Evolutionary conservation across 768 basidiomycete genomes (phyloP), one percentile per base, ranked within the genome.

Genomic region (Pisolithus orientalis): DNA sequence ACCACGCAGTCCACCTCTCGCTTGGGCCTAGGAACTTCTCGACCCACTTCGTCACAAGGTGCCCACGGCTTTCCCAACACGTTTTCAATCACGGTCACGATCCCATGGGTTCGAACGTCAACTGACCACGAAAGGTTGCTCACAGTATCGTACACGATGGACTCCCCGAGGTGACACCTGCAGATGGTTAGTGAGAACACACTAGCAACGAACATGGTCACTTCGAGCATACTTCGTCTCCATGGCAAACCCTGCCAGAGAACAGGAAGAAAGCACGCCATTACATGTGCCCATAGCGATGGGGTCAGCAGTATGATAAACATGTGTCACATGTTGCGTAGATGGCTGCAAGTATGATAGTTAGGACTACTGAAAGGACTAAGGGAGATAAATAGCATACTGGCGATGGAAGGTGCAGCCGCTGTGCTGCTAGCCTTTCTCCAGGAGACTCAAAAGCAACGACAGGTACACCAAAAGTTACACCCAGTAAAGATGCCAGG

Each of bases 231-330:
- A 85, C 83, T 76, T 74, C 38, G 85, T 78, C 68, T 93, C 91
- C 77, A 94, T 76, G 3, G 91, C 94, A 62, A 89, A 96, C n/a
- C 94, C 94, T 21, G 78, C 90, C 9, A 91, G 68, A 4, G 87
- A 83, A 64, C 94, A 98, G 1, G 84, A 80, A 0, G 88, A 93
- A 1, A 89, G 61, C 2, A 88, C 72, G 13, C 90, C 90, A 52
- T 80, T 93, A 69, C 91, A 93, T 7, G 83, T 85, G 34, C 89
- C 89, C 84, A 91, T 91, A 17, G 94, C 82, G 47, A 97, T 89
- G 5, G 94, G 94, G 69, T 98, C 94, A 27, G 94, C 94, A 21
- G 87, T 95, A 63, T 96, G 90, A 68, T 89, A 96, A 28, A 98
- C 75, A 66, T 97, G 94, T 0, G 89, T 94, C 55, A 96, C 77